A percentile compares a stretch with the other conserved stretches of the same genome.
Evolutionary conservation across 495 filamentous ascomycete genomes (phyloP).

Genomic region (Aspergillus bertholletiae): DNA sequence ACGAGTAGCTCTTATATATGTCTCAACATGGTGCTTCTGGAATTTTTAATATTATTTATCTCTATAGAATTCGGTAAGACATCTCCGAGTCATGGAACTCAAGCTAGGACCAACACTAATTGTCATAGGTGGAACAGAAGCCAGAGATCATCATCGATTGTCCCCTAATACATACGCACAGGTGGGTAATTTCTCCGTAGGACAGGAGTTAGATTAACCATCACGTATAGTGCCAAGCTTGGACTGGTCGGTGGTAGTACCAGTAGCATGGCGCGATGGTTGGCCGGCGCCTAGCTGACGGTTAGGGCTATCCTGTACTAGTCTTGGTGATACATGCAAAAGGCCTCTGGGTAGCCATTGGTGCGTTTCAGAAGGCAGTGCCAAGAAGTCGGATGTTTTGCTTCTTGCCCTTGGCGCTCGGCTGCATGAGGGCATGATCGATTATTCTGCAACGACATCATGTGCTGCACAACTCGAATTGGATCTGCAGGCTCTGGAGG

Average conservation of each 20-base stretch:
- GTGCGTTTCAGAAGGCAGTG: background rate
- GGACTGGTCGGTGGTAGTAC: background rate
- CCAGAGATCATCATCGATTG: background rate
- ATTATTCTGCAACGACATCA: background rate
- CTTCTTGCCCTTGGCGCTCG: background rate
- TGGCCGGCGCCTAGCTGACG: background rate
- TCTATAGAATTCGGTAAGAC: background rate
- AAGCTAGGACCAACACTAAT: background rate
- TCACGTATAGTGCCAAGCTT: background rate
- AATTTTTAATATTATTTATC: background rate
- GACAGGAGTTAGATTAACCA: background rate
- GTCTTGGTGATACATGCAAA: background rate
- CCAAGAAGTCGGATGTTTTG: background rate
- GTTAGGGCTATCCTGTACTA: background rate
- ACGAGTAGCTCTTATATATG: background rate
- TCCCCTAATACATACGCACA: background rate
- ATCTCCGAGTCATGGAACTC: background rate
- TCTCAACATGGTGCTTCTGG: background rate
- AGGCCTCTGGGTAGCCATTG: background rate
- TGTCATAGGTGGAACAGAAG: background rate
- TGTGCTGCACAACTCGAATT: background rate
- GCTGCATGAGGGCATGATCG: slow-evolving; percentile 1
- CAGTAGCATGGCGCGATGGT: background rate
- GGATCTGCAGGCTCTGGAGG: background rate
- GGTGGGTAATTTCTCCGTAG: background rate